Base-by-base conservation (phyloP, 805 yeast genomes). In the Lachancea cidri region DNA sequence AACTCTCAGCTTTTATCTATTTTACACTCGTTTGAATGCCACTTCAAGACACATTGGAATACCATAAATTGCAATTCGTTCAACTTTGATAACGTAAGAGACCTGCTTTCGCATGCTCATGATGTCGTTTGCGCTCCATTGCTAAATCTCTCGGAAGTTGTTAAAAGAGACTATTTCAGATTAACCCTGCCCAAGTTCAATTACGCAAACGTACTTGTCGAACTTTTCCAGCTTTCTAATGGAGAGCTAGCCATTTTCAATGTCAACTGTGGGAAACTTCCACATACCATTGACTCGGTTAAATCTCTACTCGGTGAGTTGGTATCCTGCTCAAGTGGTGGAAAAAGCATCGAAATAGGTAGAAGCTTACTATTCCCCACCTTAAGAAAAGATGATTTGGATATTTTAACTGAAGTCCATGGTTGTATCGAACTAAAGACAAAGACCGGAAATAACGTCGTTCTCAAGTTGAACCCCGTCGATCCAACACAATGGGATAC, bases 201-300 rank as follows among this genome's bases (percentile, higher is more conserved):
- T 4, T 43, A 42, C 25, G 38, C 50, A 5, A 44, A 48, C 17
- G 15, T 45, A 17, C 30, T 53, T 19, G 56, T 60, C 1, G 65
- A 61, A 36, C 30, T 58, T 3, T 39, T 49, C n/a, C 54, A 55
- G 33, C 48, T 60, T 18, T 19, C 39, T n/a, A 52, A 42, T 31
- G 60, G 58, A 3, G 54, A 49, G 22, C 17, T 60, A 25, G 62
- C 60, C 4, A 47, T 61, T 4, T 55, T 58, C 35, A 52, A 48
- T 31, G 48, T 58, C 5, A 51, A 50, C 34, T 45, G 54, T 5
- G 55, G 54, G 3, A 42, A 45, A 14, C 20, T 48, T 36, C 46
- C 57, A 17, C 38, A 32, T 16, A 17, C 46, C 9, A 38, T 43
- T 8, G 44, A 33, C 2, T 32, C 43, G 14, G 17, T 35, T 5